phyloP scores from a whole-genome alignment of 306 rosid genomes.

The Prunus campanulata region DNA sequence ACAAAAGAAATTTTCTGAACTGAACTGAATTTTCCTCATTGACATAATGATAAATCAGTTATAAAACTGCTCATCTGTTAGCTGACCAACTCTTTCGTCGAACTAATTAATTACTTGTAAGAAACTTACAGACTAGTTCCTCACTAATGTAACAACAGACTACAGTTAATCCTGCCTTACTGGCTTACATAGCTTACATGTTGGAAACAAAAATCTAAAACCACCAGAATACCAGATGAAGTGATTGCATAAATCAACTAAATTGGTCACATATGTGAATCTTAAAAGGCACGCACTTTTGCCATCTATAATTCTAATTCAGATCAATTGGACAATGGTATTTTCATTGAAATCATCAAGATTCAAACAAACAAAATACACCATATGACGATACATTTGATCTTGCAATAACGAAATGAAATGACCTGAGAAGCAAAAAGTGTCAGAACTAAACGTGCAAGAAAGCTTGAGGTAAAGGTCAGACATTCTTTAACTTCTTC shows the following conservation, averaged over 20 bases:
- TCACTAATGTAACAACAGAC: too few relatives aligned
- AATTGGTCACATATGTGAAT: neutral
- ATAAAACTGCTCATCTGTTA: too few relatives aligned
- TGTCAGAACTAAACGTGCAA: slow-evolving; percentile 44
- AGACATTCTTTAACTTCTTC: slow-evolving; percentile 85
- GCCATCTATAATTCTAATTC: neutral
- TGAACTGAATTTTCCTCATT: too few relatives aligned
- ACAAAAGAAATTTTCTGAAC: too few relatives aligned
- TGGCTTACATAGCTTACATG: neutral
- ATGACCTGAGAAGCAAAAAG: slow-evolving; percentile 18
- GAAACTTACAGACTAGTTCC: too few relatives aligned
- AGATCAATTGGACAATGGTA: neutral
- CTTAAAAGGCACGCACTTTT: neutral
- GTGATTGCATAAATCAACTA: neutral
- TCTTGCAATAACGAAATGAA: slow-evolving; percentile 5
- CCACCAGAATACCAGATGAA: neutral
- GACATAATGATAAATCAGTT: too few relatives aligned
- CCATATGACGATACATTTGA: slow-evolving; percentile 3
- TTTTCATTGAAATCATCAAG: slow-evolving; percentile 5
- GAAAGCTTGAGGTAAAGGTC: slow-evolving; percentile 27
- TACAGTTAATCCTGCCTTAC: too few relatives aligned
- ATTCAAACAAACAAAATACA: slow-evolving; percentile 24
- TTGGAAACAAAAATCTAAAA: neutral
- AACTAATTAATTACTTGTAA: too few relatives aligned
- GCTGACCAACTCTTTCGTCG: too few relatives aligned